Evolutionary conservation across 495 filamentous ascomycete genomes (phyloP).

Genomic region (Ramalina peruviana): DNA sequence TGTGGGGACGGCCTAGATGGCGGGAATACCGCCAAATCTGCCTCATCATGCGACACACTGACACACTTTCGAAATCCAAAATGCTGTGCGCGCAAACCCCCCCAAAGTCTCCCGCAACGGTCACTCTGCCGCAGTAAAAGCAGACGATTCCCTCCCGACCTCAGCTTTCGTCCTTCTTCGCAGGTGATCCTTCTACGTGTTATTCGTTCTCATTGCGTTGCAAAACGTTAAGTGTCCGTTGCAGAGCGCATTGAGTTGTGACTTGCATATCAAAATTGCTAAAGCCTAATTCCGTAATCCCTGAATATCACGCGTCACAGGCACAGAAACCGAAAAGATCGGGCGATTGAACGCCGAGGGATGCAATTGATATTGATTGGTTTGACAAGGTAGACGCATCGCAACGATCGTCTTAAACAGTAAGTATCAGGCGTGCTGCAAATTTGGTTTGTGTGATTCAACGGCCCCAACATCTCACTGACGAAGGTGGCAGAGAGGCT

Average conservation of each 20-base stretch:
- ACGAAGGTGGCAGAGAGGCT: constrained; percentile 9
- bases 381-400: not conserved
- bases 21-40: not conserved
- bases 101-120: not conserved
- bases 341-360: not conserved
- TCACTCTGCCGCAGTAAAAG: constrained; percentile 2
- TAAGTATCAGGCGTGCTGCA: not conserved
- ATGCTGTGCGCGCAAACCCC: constrained; percentile 1
- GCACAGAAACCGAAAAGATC: not conserved
- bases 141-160: not conserved
- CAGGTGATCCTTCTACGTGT: not conserved
- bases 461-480: constrained; percentile 13
- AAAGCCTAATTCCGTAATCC: constrained; percentile 1
- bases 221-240: not conserved
- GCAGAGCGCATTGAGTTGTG: not conserved
- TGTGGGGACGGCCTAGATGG: not conserved
- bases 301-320: not conserved
- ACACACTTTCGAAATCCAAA: too few species aligned
- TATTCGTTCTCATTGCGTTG: not conserved
- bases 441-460: not conserved
- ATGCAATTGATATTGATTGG: not conserved
- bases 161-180: not conserved
- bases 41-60: constrained; percentile 3
- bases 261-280: not conserved
- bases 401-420: not conserved